phyloP scores from a whole-genome alignment of 1,284 basidiomycete genomes.

The Trametes sp. region DNA sequence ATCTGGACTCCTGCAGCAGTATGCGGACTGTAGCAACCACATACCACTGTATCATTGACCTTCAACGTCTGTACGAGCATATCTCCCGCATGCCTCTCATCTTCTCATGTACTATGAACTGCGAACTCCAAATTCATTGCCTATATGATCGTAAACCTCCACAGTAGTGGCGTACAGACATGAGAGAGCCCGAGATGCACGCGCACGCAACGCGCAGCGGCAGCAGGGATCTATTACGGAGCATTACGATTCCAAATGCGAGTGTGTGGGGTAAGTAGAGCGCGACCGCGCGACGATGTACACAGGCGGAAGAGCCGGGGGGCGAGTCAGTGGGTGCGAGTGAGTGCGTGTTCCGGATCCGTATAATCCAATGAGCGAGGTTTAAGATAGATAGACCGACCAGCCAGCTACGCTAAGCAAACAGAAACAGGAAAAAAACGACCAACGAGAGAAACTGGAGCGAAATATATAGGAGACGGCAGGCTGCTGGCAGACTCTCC shows the following conservation, averaged over 20 bases:
- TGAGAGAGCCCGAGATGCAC: not conserved
- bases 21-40: no score
- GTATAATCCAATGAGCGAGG: constrained; percentile 26
- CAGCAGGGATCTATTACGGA: constrained; percentile 17
- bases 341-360: not conserved
- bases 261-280: constrained; percentile 4
- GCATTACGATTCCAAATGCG: constrained; percentile 14
- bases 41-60: no score
- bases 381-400: constrained; percentile 30
- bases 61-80: no score
- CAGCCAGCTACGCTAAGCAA: constrained; percentile 19
- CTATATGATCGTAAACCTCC: no score
- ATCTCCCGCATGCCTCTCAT: no score
- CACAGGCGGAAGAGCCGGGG: constrained; percentile 3
- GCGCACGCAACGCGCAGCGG: not conserved
- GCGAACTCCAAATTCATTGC: no score
- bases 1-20: no score
- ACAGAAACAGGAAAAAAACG: constrained; percentile 11
- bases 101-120: no score
- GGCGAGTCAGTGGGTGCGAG: not conserved
- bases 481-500: not conserved
- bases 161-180: not conserved
- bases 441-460: constrained; percentile 6
- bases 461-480: constrained; percentile 14
- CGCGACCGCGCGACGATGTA: constrained; percentile 5